A percentile compares a stretch with the other conserved stretches of the same genome.
phyloP scores from a whole-genome alignment of 495 filamentous ascomycete species.

The Aspergillus kassunensis region DNA sequence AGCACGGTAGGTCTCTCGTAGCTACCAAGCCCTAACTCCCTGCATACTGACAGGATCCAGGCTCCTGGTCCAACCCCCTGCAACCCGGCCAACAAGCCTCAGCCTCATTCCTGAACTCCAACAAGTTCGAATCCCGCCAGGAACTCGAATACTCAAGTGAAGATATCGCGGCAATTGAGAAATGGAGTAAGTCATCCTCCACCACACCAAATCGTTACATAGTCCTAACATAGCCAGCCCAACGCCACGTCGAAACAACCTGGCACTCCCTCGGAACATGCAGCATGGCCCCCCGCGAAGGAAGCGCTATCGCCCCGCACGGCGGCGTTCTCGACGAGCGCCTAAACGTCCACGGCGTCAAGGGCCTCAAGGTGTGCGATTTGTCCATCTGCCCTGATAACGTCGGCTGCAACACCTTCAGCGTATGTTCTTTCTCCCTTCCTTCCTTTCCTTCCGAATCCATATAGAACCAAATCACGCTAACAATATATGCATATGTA shows the following conservation, averaged over 20 bases:
- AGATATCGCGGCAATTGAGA: slow-evolving; percentile 67
- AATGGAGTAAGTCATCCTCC: slow-evolving; percentile 57
- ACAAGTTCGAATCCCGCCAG: slow-evolving; percentile 51
- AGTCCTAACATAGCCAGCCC: slow-evolving; percentile 20
- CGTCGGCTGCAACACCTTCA: slow-evolving; percentile 73
- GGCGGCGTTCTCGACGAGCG: slow-evolving; percentile 72
- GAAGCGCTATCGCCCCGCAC: slow-evolving; percentile 75
- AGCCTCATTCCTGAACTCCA: slow-evolving; percentile 44
- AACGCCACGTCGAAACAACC: slow-evolving; percentile 70
- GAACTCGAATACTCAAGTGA: slow-evolving; percentile 63
- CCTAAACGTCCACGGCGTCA: slow-evolving; percentile 75
- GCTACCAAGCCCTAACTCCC: too few species aligned
- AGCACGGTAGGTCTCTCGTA: slow-evolving; percentile 41
- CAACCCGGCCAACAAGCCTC: slow-evolving; percentile 46
- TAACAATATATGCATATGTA: slow-evolving; percentile 23
- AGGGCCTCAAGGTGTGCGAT: slow-evolving; percentile 79
- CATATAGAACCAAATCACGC: background rate
- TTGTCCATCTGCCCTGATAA: slow-evolving; percentile 80
- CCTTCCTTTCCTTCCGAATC: background rate
- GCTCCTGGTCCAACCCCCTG: slow-evolving; percentile 42
- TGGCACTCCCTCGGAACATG: slow-evolving; percentile 72
- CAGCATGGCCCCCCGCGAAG: slow-evolving; percentile 75
- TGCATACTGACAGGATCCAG: slow-evolving; percentile 9
- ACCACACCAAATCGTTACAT: background rate
- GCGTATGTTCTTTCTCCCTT: slow-evolving; percentile 22